Conservation (phyloP, 2,329 filamentous ascomycete genomes). For the Huntiella moniliformis region DNA sequence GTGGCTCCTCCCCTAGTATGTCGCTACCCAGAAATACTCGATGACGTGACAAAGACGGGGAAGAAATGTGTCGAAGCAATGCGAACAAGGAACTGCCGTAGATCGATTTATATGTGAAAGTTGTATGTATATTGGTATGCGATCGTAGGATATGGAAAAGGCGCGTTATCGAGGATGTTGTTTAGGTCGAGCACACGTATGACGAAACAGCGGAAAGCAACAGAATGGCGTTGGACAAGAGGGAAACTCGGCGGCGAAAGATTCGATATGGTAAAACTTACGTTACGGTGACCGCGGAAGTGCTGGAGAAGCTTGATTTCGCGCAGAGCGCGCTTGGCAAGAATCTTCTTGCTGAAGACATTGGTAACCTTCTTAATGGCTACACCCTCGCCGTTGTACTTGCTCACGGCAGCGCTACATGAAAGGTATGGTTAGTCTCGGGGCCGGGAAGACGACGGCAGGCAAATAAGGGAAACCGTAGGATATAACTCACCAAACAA, state of each 20-base stretch:
- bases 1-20: no score
- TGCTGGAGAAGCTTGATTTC: conserved; percentile 98
- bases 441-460: neutral
- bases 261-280: conserved; percentile 24
- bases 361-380: conserved; percentile 99
- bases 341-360: conserved; percentile 99
- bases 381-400: conserved; percentile 76
- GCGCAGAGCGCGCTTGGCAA: conserved; percentile 90
- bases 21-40: neutral
- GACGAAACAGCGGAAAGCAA: no score
- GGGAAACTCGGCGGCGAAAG: no score
- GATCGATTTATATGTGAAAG: no score
- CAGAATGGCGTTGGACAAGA: no score
- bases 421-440: conserved; percentile 8
- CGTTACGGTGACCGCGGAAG: conserved; percentile 78
- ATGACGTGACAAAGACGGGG: neutral
- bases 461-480: neutral
- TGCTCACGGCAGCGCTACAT: conserved; percentile 73
- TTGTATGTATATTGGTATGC: no score
- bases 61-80: no score
- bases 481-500: conserved; percentile 61
- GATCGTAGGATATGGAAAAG: no score
- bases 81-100: no score
- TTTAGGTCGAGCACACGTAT: no score
- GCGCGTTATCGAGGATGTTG: no score